Evolutionary conservation across 129 eudicot genomes (phyloP), one percentile per base, ranked within the genome.

Genomic region (Flaveria bidentis): DNA sequence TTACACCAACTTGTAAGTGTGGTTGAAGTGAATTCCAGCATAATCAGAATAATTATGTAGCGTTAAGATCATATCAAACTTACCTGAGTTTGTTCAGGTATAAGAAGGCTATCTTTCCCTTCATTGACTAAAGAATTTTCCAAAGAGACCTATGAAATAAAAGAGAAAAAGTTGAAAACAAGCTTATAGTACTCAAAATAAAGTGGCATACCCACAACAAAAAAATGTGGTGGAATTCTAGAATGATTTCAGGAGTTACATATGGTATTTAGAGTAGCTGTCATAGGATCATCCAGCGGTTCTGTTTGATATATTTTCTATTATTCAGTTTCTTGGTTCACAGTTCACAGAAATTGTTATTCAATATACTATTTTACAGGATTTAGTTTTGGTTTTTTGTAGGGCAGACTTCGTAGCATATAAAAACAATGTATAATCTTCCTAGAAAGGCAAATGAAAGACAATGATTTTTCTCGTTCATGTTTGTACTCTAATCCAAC

Each of bases 51-150:
- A 73, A 30, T 22, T 58, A 41, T 44, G 42, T 64, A 77, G 23
- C 26, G 62, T 75, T 2, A 60, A 44, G n/a, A 65, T 66, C 39
- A 15, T 57, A 71, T 36, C 62, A 71, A 60, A 70, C 47, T 41
- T 67, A 91, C 97, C 90, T 80, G 81, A 57, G 92, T 85, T 67
- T 80, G 83, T 82, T 89, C 86, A 36, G 97, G 97, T 81, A 91
- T 91, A 67, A 91, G 80, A 57, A 91, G 97, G 74, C 86, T 85
- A 80, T 91, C 92, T 72, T 91, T 91, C 82, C 97, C 97, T 80
- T 63, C 81, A 74, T 80, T 80, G 25, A 91, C 82, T 39, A 76
- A 74, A 9, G 89, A 83, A 68, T 84, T 87, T 74, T 78, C 84
- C 92, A 87, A 79, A 30, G 89, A 82, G 61, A 91, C 84, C 97